Base-by-base conservation (phyloP, 495 filamentous ascomycete genomes). In the Aspergillus sparsus region DNA sequence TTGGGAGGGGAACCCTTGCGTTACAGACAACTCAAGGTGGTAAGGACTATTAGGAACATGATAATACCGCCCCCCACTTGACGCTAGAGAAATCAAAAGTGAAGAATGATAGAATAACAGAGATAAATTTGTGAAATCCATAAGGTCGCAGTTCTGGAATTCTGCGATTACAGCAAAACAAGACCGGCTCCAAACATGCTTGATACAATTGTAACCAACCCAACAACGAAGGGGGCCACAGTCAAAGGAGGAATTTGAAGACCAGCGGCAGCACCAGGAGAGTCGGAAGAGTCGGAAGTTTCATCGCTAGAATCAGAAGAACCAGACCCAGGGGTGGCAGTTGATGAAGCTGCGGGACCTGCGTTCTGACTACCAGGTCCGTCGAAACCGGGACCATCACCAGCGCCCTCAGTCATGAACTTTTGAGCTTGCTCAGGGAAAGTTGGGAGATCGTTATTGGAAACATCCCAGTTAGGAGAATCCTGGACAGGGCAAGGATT, bases 351-450 rank as follows among this genome's bases (percentile, higher is more conserved):
- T n/a, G 66, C 54, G 60, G 79, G 78, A 49, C 85, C 88, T 3
- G 86, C 81, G 56, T 86, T 82, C 78, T 92, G 89, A 55, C 87
- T 90, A 39, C 92, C 91, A 35, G 74, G 59, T 10, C 92, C 92
- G 6, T 70, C 72, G 49, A 96, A 87, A 58, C 92, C 92, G 0
- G 80, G 80, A 3, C 87, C 89, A 21, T 74, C 77, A 50, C 92
- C 91, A 53, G 91, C 91, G 66, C 91, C 90, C 6, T 83, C 69
- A 47, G 72, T 84, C 82, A 95, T 85, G 75, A 82, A 90, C 76
- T 87, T 75, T 70, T 80, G 69, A 21, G 89, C 91, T 16, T 74
- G 81, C 0, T 72, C 68, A 5, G 93, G 93, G 18, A 97, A 89
- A 42, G 85, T 83, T 3, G 93, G 93, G 10, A 98, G 86, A 31